Percentiles rank a stretch among this genome's conserved stretches.
phyloP scores from a whole-genome alignment of 345 rosid genomes.

The Eucalyptus urophylla region DNA sequence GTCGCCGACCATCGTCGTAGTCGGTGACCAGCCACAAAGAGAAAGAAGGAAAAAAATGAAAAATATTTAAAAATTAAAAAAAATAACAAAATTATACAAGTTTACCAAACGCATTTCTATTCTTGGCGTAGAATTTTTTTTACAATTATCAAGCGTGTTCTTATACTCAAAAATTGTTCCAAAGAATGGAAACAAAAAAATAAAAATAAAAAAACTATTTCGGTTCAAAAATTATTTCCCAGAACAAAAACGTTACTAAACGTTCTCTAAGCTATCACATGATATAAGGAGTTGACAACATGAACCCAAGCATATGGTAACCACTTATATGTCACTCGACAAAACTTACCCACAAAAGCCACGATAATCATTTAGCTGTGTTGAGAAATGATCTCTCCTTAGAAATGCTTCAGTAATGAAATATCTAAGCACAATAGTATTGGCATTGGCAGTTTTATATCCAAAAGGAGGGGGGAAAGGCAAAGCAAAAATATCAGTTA shows the following conservation, averaged over 20 bases:
- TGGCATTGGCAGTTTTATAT: neutral
- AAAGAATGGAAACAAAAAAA: too few relatives aligned
- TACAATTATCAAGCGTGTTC: too few relatives aligned
- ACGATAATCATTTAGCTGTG: neutral
- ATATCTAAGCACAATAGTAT: neutral
- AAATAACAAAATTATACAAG: too few relatives aligned
- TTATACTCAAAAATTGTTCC: too few relatives aligned
- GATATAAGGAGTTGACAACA: neutral
- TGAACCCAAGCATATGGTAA: neutral
- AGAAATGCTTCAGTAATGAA: neutral
- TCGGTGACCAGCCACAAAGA: too few relatives aligned
- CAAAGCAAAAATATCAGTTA: neutral
- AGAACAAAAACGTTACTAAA: accelerated
- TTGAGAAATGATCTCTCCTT: neutral
- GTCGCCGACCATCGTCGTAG: too few relatives aligned
- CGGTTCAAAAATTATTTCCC: accelerated
- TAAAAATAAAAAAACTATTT: too few relatives aligned
- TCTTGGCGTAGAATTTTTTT: too few relatives aligned
- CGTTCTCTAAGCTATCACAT: neutral
- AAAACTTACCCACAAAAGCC: neutral
- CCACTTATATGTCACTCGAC: neutral
- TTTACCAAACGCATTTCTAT: too few relatives aligned
- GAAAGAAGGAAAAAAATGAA: too few relatives aligned
- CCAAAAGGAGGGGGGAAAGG: neutral
- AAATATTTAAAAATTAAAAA: too few relatives aligned